Base-by-base conservation (phyloP, 1,284 basidiomycete genomes). In the Ganoderma sinense region DNA sequence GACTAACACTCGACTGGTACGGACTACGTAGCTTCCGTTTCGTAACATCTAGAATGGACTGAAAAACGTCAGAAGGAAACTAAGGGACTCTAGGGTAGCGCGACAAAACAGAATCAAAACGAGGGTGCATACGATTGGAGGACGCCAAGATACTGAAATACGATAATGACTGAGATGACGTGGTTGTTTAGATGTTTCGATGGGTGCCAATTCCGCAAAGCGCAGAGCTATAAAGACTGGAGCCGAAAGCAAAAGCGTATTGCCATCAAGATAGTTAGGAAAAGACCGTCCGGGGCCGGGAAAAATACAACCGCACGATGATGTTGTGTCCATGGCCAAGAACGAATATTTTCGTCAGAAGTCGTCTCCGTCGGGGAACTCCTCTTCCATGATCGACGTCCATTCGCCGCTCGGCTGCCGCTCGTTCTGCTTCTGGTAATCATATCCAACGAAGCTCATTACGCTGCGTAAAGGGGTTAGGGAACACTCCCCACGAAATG, bases 401-500 rank as follows among this genome's bases (percentile, higher is more conserved):
- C 68, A 71, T 31, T 68, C 63, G 56, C 62, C 61, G 18, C 64
- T 59, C 6, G 67, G 64, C 60, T 48, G 61, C 62, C 67, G 63
- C 71, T 68, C 69, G 55, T 60, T 72, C 63, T 75, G 74, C 71
- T 78, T 81, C 65, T 75, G 73, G 71, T 91, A 92, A 66, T 89
- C 85, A 78, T 92, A 87, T 62, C 91, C 91, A 71, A 91, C 88
- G 79, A 93, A 92, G 76, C 86, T 91, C 89, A 93, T 90, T 48
- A 93, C 89, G 76, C 91, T 92, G 66, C 29, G 39, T 26, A 56
- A 7, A 16, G 20, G 3, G 39, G n/a, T 14, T 20, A 31, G 45
- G 11, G 14, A 10, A 62, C 14, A 33, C 20, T 56, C 13, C 31
- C 39, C 33, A 59, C 33, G 69, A 40, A 71, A 67, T 64, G 13